phyloP scores from a whole-genome alignment of 345 rosid species.

The Viola odorata region DNA sequence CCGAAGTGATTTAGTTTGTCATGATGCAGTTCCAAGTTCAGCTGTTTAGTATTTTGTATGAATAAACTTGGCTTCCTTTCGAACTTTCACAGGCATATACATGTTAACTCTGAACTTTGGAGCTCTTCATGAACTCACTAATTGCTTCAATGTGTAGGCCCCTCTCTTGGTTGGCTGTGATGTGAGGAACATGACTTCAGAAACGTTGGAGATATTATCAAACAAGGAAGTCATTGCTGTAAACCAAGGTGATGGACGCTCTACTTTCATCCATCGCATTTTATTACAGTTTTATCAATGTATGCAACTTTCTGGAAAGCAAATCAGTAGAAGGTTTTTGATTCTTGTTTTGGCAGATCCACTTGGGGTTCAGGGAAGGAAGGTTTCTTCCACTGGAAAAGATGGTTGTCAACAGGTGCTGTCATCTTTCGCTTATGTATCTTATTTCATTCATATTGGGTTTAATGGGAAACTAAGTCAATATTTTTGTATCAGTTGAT shows the following conservation, averaged over 20 bases:
- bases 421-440: background rate
- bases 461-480: background rate
- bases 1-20: too few species aligned
- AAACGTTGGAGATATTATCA: constrained; percentile 32
- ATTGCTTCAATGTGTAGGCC: background rate
- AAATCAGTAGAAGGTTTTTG: background rate
- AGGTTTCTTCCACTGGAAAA: constrained; percentile 34
- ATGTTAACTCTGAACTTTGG: too few species aligned
- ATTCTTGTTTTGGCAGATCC: constrained; percentile 34
- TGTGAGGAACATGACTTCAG: constrained; percentile 32
- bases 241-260: constrained; percentile 43
- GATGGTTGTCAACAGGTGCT: constrained; percentile 63
- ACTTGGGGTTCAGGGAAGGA: constrained; percentile 74
- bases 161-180: constrained; percentile 56
- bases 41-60: too few species aligned
- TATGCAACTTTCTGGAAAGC: background rate
- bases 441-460: background rate
- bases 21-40: too few species aligned
- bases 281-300: background rate
- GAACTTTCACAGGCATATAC: too few species aligned
- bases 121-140: too few species aligned
- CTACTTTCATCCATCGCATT: background rate
- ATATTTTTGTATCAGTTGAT: background rate
- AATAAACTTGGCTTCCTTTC: too few species aligned
- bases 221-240: constrained; percentile 55